Conservation (phyloP, 1,139 yeast species). For the Yamadazyma diddensiae region DNA sequence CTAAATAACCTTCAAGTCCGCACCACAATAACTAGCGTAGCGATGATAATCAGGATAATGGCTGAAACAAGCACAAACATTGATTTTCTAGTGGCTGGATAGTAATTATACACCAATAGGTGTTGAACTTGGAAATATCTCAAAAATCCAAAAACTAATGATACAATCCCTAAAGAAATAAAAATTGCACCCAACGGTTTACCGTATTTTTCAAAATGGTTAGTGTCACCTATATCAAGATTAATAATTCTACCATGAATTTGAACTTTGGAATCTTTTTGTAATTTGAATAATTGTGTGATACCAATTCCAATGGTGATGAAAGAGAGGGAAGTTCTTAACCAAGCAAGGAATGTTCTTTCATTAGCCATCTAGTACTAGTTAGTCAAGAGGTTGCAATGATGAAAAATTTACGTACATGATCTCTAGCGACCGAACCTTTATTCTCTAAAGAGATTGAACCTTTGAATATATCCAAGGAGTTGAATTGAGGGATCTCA, state of each 20-base stretch:
- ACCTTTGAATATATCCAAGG: conserved; percentile 14
- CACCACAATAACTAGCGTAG: conserved; percentile 24
- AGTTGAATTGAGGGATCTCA: conserved; percentile 12
- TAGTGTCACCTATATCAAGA: conserved; percentile 6
- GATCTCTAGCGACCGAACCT: conserved; percentile 50
- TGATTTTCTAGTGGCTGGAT: conserved; percentile 30
- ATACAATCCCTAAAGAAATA: conserved; percentile 33
- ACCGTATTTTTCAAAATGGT: conserved; percentile 21
- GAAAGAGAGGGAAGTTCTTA: conserved; percentile 53
- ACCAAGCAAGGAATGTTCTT: conserved; percentile 74
- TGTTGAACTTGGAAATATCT: conserved; percentile 37
- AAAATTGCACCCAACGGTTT: conserved; percentile 37
- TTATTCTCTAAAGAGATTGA: conserved; percentile 42
- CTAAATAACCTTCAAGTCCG: conserved; percentile 10
- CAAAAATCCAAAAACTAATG: conserved; percentile 30
- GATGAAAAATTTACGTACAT: conserved; percentile 17
- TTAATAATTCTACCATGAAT: conserved; percentile 14
- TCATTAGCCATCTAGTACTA: conserved; percentile 59
- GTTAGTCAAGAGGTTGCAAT: neutral
- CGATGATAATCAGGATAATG: conserved; percentile 20
- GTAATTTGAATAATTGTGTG: conserved; percentile 39
- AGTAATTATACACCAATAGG: conserved; percentile 23
- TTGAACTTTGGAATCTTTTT: conserved; percentile 19
- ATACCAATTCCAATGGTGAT: conserved; percentile 43
- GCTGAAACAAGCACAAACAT: conserved; percentile 19